phyloP scores from a whole-genome alignment of 2,329 filamentous ascomycete species.

The Fusarium stilboides region DNA sequence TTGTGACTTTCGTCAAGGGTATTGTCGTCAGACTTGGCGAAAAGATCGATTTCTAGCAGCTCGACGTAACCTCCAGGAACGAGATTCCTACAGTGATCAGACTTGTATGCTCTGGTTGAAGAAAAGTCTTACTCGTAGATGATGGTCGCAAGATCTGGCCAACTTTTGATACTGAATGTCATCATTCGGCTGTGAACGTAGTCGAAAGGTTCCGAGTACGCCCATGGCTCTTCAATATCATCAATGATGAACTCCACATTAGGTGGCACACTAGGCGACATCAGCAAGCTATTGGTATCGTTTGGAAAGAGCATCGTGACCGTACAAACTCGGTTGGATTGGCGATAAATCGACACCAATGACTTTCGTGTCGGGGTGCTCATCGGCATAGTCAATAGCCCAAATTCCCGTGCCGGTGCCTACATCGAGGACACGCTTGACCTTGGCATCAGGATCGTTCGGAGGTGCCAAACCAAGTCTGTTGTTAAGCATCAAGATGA shows the following conservation, averaged over 20 bases:
- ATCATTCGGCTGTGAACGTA: conserved; percentile 44
- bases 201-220: conserved; percentile 35
- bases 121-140: conserved; percentile 21
- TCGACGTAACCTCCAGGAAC: conserved; percentile 30
- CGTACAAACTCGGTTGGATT: conserved; percentile 39
- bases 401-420: conserved; percentile 44
- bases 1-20: conserved; percentile 16
- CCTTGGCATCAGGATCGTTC: conserved; percentile 27
- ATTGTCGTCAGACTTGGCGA: conserved; percentile 30
- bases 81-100: conserved; percentile 23
- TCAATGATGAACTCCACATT: conserved; percentile 43
- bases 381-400: conserved; percentile 40
- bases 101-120: accelerated
- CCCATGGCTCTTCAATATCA: conserved; percentile 42
- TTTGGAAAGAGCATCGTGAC: too few relatives aligned
- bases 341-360: conserved; percentile 39
- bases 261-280: conserved; percentile 23
- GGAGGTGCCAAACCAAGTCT: conserved; percentile 36
- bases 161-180: conserved; percentile 39
- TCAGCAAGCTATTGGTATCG: background rate
- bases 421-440: conserved; percentile 32
- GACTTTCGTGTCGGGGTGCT: conserved; percentile 28
- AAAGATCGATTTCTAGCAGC: conserved; percentile 38
- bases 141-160: conserved; percentile 15
- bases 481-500: conserved; percentile 31